Conservation (phyloP, 371 early-diverging fungal species). For the Nosema muscidifuracis region DNA sequence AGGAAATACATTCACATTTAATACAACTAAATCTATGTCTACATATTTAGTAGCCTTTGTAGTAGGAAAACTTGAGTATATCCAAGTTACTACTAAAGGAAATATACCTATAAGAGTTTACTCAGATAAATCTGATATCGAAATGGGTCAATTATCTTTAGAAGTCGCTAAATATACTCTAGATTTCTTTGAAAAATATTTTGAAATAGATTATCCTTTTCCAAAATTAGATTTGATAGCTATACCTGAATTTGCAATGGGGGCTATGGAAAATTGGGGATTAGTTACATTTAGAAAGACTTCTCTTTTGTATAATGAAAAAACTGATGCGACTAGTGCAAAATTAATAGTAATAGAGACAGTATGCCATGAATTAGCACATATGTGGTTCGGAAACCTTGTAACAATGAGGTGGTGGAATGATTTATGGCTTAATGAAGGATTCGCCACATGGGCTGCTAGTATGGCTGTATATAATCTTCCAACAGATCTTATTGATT, state of each 20-base stretch:
- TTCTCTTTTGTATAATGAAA: slow-evolving; percentile 68
- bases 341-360: slow-evolving; percentile 73
- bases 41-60: slow-evolving; percentile 81
- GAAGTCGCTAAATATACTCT: slow-evolving; percentile 68
- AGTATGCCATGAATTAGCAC: slow-evolving; percentile 83
- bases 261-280: slow-evolving; percentile 81
- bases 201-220: slow-evolving; percentile 73
- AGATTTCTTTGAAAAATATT: slow-evolving; percentile 73
- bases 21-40: slow-evolving; percentile 75
- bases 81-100: slow-evolving; percentile 69
- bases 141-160: slow-evolving; percentile 72
- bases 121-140: slow-evolving; percentile 67
- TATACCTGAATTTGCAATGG: slow-evolving; percentile 75
- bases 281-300: slow-evolving; percentile 78
- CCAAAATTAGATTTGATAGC: slow-evolving; percentile 80
- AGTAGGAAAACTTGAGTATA: slow-evolving; percentile 76
- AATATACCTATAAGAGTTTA: slow-evolving; percentile 70
- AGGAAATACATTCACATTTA: slow-evolving; percentile 63
- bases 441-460: slow-evolving; percentile 85
- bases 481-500: slow-evolving; percentile 65
- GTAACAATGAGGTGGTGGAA: slow-evolving; percentile 85
- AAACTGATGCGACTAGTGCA: slow-evolving; percentile 65
- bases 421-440: slow-evolving; percentile 89
- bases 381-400: slow-evolving; percentile 89
- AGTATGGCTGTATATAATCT: slow-evolving; percentile 71